Evolutionary conservation across 2,329 filamentous ascomycete genomes (phyloP).

Genomic region (Emericellopsis atlantica): DNA sequence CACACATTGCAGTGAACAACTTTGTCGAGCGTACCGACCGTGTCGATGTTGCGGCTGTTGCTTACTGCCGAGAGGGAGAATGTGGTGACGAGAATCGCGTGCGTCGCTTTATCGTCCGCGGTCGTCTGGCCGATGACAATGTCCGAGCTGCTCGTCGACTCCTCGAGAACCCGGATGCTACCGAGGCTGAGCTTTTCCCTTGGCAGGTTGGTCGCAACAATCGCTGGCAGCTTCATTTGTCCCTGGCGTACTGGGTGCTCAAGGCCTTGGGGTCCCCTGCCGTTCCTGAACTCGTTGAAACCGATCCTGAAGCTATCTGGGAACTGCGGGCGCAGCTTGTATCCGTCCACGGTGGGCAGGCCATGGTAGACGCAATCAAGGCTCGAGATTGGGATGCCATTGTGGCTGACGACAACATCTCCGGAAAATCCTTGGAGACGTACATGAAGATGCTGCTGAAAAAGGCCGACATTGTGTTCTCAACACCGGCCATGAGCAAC

Average conservation of each 20-base stretch:
- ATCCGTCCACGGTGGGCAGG: background rate
- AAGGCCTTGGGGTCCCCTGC: constrained; percentile 70
- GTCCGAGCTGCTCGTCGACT: no score
- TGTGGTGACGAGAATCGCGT: background rate
- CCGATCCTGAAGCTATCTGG: background rate
- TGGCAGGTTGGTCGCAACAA: background rate
- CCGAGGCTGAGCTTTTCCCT: background rate
- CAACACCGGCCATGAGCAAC: no score
- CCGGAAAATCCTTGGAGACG: no score
- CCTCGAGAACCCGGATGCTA: background rate
- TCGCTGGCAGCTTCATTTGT: constrained; percentile 3
- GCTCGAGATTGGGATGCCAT: no score
- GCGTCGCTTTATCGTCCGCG: no score
- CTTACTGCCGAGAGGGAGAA: background rate
- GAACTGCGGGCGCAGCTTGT: background rate
- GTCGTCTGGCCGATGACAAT: no score
- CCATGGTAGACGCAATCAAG: background rate
- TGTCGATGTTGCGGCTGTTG: background rate
- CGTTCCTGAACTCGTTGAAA: constrained; percentile 45
- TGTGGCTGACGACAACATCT: no score
- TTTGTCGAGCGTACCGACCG: constrained; percentile 4
- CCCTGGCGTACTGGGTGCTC: constrained; percentile 28
- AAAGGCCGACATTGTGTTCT: no score
- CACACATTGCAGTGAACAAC: constrained; percentile 6
- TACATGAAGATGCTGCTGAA: no score